Evolutionary conservation across 1,284 basidiomycete genomes (phyloP).

Genomic region (Cerrena zonata): DNA sequence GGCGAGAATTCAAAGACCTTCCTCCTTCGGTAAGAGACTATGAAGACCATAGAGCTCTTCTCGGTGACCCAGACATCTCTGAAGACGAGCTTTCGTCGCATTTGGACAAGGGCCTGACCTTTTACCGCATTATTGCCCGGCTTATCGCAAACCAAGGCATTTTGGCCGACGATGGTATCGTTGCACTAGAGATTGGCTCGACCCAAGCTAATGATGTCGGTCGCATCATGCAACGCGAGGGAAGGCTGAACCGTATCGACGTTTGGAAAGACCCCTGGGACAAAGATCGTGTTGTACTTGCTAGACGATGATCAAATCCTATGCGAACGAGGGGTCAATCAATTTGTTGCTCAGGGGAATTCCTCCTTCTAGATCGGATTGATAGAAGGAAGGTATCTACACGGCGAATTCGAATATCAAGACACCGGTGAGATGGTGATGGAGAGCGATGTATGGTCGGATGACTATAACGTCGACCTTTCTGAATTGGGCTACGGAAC

Average conservation of each 20-base stretch:
- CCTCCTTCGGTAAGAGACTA: conserved; percentile 64
- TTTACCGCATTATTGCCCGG: conserved; percentile 69
- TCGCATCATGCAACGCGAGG: conserved; percentile 45
- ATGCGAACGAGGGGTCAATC: too few species aligned
- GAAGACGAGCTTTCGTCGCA: conserved; percentile 22
- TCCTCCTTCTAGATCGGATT: too few species aligned
- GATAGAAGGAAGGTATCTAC: too few species aligned
- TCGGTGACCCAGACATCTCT: conserved; percentile 50
- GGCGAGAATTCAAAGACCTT: conserved; percentile 56
- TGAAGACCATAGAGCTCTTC: conserved; percentile 77
- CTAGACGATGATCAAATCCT: conserved; percentile 20
- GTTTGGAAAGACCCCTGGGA: conserved; percentile 78
- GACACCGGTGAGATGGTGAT: too few species aligned
- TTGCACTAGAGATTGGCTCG: conserved; percentile 79
- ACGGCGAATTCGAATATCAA: too few species aligned
- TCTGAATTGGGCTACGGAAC: too few species aligned
- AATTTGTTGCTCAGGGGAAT: too few species aligned
- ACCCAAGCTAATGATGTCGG: conserved; percentile 64
- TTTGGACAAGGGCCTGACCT: conserved; percentile 55
- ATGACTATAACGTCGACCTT: too few species aligned
- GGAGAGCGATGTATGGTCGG: too few species aligned
- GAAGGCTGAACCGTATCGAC: conserved; percentile 43
- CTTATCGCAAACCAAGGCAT: conserved; percentile 46
- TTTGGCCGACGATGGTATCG: conserved; percentile 42
- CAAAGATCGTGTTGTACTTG: conserved; percentile 59